These are phyloP conservation scores for Fragaria iinumae DNA, from an alignment of 306 rosid species.

Conservation along the genomic window DNA sequence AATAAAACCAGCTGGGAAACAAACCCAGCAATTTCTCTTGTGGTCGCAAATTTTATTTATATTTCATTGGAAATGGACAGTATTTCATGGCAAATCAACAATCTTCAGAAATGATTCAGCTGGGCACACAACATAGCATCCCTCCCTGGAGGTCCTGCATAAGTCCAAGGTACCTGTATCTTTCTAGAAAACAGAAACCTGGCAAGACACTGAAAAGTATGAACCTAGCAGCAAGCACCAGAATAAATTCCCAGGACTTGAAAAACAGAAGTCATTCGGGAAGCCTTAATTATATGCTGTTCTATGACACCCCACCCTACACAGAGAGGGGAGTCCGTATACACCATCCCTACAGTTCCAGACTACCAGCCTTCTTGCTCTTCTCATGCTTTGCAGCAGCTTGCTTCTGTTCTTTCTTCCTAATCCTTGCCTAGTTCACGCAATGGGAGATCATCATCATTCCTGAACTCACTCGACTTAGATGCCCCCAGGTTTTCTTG, in stretches of 20 bases:
- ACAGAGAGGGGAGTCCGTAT: too few relatives aligned
- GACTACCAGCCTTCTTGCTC: too few relatives aligned
- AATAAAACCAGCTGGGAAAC: background rate
- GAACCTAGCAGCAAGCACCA: too few relatives aligned
- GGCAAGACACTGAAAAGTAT: background rate
- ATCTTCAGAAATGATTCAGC: background rate
- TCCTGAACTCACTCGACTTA: background rate
- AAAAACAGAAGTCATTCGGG: too few relatives aligned
- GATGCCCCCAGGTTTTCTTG: too few relatives aligned
- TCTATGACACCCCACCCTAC: too few relatives aligned
- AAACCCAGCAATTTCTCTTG: background rate
- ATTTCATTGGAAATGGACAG: background rate
- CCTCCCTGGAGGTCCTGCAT: too few relatives aligned
- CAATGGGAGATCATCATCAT: background rate
- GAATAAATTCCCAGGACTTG: too few relatives aligned
- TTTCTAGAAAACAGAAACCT: background rate
- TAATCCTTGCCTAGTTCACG: background rate
- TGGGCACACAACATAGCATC: too few relatives aligned
- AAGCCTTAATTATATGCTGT: too few relatives aligned
- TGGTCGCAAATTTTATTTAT: too few relatives aligned
- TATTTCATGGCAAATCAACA: background rate
- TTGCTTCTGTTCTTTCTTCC: background rate
- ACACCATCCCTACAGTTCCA: too few relatives aligned
- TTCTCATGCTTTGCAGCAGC: background rate
- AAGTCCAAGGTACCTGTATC: background rate